These are phyloP conservation scores for Hyphodiscus sp. DNA, from an alignment of 2,329 filamentous ascomycete genomes.

Conservation along the genomic window DNA sequence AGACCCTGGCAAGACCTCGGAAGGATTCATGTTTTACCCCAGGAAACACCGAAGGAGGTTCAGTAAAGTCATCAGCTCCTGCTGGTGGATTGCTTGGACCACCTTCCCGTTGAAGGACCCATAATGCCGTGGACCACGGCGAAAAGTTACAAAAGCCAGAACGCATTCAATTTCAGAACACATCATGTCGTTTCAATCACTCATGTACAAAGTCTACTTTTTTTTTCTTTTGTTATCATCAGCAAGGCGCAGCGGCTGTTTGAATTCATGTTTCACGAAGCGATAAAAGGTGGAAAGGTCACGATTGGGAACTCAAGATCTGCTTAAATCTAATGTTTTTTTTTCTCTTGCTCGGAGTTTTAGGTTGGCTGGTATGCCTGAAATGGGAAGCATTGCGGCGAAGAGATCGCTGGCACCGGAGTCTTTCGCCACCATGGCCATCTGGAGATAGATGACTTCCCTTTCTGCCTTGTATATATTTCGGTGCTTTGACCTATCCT, in stretches of 20 bases:
- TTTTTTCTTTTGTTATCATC: neutral
- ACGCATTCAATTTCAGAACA: neutral
- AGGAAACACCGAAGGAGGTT: neutral
- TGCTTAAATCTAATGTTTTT: neutral
- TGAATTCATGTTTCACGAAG: neutral
- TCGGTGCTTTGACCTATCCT: neutral
- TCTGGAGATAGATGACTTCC: neutral
- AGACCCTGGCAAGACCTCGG: neutral
- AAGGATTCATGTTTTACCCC: neutral
- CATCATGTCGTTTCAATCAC: neutral
- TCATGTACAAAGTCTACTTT: slow-evolving; percentile 1
- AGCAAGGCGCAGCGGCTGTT: neutral
- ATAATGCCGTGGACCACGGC: neutral
- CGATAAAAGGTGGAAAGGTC: neutral
- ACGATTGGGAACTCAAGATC: neutral
- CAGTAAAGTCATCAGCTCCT: neutral
- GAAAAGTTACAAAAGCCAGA: neutral
- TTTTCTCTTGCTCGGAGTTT: neutral
- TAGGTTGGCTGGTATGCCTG: neutral
- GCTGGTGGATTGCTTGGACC: neutral
- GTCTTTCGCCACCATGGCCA: neutral
- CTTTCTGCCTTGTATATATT: neutral
- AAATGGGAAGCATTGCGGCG: neutral
- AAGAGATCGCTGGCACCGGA: neutral
- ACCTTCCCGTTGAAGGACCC: neutral